Base-by-base conservation (phyloP, 495 filamentous ascomycete species). In the Lasiosphaeris hirsuta region DNA sequence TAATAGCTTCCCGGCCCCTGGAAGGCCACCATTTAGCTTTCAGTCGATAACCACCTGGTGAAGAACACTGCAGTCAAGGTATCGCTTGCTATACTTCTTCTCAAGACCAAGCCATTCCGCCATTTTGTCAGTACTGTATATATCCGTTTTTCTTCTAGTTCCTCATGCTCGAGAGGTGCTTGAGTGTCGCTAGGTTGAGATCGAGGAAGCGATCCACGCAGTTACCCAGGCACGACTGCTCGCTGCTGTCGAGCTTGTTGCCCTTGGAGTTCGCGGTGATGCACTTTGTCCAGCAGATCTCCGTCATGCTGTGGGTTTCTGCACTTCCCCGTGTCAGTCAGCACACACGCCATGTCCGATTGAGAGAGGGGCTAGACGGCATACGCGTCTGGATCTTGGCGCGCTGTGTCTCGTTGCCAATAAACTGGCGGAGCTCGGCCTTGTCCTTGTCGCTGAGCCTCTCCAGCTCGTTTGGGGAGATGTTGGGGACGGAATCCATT, bases 171-270 rank as follows among this genome's bases (percentile, higher is more conserved):
- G 90, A 82, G 69, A 98, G 70, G 65, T 96, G 89, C 76, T 84
- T 84, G 73, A 97, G 68, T 11, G 96, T 87, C 15, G 86, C 72
- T 47, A 88, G 68, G 74, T 92, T 92, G 51, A 90, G 81, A 74
- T 98, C 94, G 79, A 97, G 79, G 76, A 92, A 98, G 48, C 94
- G 82, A 58, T 95, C 89, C 44, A 97, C 90, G 66, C 94, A 98
- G 76, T 96, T 96, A 70, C 86, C 76, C 64, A 93, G 77, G 72
- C 94, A 98, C 5, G 75, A 64, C 75, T 90, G 85, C 78, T 98
- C 94, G 54, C 56, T 74, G 61, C 76, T 81, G 58, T 95, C 90
- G 53, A 97, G 78, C 59, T 80, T 77, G 30, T 81, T 81, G 42
- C 75, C 79, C 43, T 83, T 79, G 64, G 93, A 85, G 46, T 79